Conservation (phyloP, 208 protist genomes). For the Acanthamoeba quina region DNA sequence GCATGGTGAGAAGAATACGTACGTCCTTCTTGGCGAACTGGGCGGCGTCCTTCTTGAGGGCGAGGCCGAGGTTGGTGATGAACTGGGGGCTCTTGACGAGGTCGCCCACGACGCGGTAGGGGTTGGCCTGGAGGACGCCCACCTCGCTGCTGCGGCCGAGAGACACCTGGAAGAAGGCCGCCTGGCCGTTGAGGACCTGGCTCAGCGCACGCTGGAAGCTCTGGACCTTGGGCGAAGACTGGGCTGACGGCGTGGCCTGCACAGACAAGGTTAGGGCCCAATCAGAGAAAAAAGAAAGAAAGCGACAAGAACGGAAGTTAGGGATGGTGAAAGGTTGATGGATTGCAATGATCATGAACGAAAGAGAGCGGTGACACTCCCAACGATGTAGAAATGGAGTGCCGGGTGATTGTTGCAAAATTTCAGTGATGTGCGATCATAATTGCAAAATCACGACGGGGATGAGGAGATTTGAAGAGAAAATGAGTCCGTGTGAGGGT, state of each 20-base stretch:
- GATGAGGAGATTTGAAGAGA: neutral
- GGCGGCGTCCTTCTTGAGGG: constrained; percentile 1
- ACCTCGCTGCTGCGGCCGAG: constrained; percentile 31
- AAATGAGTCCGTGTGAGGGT: no score
- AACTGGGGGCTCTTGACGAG: constrained; percentile 16
- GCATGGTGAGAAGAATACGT: neutral
- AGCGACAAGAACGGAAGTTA: neutral
- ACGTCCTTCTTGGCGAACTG: constrained; percentile 38
- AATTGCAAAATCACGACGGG: no score
- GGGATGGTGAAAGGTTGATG: neutral
- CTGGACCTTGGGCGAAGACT: neutral
- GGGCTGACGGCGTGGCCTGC: neutral
- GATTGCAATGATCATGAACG: no score
- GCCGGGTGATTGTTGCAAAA: no score
- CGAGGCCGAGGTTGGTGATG: constrained; percentile 26
- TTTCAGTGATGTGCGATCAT: no score
- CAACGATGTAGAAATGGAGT: neutral
- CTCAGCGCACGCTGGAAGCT: constrained; percentile 24
- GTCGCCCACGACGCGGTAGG: constrained; percentile 21
- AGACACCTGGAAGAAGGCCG: constrained; percentile 26
- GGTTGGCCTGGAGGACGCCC: constrained; percentile 4
- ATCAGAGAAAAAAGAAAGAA: neutral
- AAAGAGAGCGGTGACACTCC: no score
- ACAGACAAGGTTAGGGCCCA: neutral
- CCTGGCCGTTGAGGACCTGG: constrained; percentile 3